Evolutionary conservation across 2,329 filamentous ascomycete genomes (phyloP), one percentile per base, ranked within the genome.

Genomic region (Samsoniella hepiali): DNA sequence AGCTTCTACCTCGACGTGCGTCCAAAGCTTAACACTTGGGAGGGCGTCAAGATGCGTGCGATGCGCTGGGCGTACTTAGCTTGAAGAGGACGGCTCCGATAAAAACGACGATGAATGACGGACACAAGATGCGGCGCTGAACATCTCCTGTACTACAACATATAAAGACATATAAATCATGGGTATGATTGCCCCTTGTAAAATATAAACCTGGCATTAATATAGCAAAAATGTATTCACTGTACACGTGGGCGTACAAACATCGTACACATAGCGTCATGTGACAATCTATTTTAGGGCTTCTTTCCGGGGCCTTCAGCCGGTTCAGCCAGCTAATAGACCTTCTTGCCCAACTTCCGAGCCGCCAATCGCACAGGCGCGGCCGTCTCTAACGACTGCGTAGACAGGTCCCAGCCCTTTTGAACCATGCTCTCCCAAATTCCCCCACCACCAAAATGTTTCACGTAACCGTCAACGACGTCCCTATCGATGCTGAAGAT

Each of bases 1-100:
- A 88, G 86, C 67, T 90, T 90, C 72, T 89, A 88, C 69, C 75
- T 90, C 17, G 86, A 90, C 69, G 87, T 90, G 50, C 77, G 87
- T 69, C 88, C 88, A 0, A 90, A 90, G 77, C 72, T 90, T 67
- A 89, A 89, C 70, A 84, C 81, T 1, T 86, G 83, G 81, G 87
- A 90, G 74, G 88, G 87, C 0, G 79, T 87, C 69, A 88, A 85
- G 78, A 90, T 90, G 87, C 80, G 88, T 42, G 79, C 79, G 0
- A 74, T 81, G 72, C 79, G 79, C 40, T 79, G 78, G 42, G 67
- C 81, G 0, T 85, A 84, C 2, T 57, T 88, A 62, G 77, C 76
- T 11, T 88, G 69, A 72, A 22, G 42, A 57, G 17, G 6, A 15
- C n/a, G 13, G 6, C 15, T 11, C 2, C 56, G 34, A 40, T 29